Percentiles rank a stretch among this genome's conserved stretches.
These are phyloP conservation scores for Ophiocordyceps sinensis DNA, from an alignment of 2,329 filamentous ascomycete species.

Conservation along the genomic window DNA sequence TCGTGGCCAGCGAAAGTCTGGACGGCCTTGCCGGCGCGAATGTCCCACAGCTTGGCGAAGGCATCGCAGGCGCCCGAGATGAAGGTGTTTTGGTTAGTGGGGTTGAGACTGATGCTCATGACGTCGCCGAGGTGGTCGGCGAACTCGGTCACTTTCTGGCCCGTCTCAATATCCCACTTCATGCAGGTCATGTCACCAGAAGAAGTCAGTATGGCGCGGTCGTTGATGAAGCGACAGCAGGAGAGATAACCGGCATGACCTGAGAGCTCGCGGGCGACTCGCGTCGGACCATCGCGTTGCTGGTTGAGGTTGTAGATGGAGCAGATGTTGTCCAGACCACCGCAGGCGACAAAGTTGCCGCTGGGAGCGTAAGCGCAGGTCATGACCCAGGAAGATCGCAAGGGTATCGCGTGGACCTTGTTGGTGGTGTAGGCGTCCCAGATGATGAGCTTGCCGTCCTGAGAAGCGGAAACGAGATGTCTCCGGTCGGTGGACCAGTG, in stretches of 20 bases:
- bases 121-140: slow-evolving; percentile 97
- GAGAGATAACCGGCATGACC: slow-evolving; percentile 95
- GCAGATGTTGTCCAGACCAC: slow-evolving; percentile 98
- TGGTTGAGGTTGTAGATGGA: slow-evolving; percentile 99
- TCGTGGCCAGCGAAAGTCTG: slow-evolving; percentile 98
- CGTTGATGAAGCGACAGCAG: slow-evolving; percentile 98
- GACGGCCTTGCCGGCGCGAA: slow-evolving; percentile 92
- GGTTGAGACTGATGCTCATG: slow-evolving; percentile 99
- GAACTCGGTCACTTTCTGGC: slow-evolving; percentile 93
- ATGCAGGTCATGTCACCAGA: slow-evolving; percentile 99
- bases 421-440: slow-evolving; percentile 99
- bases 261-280: slow-evolving; percentile 87
- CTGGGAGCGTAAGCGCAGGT: slow-evolving; percentile 97
- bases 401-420: slow-evolving; percentile 96
- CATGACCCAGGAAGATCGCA: slow-evolving; percentile 99
- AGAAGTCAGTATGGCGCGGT: slow-evolving; percentile 92
- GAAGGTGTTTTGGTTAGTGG: slow-evolving; percentile 97
- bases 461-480: slow-evolving; percentile 93
- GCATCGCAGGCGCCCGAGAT: slow-evolving; percentile 98
- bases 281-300: slow-evolving; percentile 84
- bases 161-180: slow-evolving; percentile 98
- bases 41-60: slow-evolving; percentile 98
- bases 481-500: slow-evolving; percentile 98
- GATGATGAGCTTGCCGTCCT: slow-evolving; percentile 98
- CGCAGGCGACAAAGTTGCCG: slow-evolving; percentile 96